Evolutionary conservation across 2,329 filamentous ascomycete species (phyloP).

Genomic region (Colletotrichum godetiae): DNA sequence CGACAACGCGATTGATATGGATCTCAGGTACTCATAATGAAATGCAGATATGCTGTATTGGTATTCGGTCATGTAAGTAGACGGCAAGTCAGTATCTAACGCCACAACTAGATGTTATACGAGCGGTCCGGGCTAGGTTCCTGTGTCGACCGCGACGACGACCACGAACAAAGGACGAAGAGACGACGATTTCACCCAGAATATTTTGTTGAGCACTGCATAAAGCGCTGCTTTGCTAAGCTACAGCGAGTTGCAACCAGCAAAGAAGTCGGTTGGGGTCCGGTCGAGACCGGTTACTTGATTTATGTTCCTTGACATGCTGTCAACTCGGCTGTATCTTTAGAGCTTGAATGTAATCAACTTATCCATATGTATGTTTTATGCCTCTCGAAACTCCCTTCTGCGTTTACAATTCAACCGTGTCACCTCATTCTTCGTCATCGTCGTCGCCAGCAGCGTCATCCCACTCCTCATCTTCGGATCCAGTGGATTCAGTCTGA

Average conservation of each 20-base stretch:
- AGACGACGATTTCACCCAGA: not conserved
- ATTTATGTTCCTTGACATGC: too few species aligned
- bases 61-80: too few species aligned
- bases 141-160: slow-evolving; percentile 23
- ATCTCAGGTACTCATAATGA: not conserved
- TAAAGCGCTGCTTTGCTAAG: too few species aligned
- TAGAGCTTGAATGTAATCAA: not conserved
- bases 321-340: not conserved
- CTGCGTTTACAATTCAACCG: not conserved
- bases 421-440: not conserved
- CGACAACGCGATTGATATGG: too few species aligned
- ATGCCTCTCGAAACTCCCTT: not conserved
- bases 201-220: too few species aligned
- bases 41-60: not conserved
- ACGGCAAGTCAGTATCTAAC: not conserved
- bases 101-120: not conserved
- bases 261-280: too few species aligned
- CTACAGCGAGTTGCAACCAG: too few species aligned
- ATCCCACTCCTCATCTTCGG: not conserved
- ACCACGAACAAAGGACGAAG: slow-evolving; percentile 12
- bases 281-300: too few species aligned
- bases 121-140: slow-evolving; percentile 25
- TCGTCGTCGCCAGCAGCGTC: not conserved
- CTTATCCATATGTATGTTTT: too few species aligned
- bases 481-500: not conserved